Percentiles rank a stretch among this genome's conserved stretches.
These are phyloP conservation scores for Starmerella geochares DNA, from an alignment of 805 yeast genomes.

Conservation along the genomic window DNA sequence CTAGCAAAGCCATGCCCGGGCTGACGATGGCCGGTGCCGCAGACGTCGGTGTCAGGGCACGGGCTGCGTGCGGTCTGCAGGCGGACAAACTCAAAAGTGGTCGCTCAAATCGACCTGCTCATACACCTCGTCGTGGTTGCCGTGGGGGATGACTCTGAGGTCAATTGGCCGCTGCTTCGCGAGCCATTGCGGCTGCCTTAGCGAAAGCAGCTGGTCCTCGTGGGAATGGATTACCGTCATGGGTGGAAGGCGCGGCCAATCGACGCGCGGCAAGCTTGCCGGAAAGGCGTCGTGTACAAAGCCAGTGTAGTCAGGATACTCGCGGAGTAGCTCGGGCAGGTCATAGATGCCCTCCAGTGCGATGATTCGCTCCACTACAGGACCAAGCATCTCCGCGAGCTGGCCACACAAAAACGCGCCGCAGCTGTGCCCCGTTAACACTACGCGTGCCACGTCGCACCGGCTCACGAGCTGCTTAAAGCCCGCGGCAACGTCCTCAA, in stretches of 20 bases:
- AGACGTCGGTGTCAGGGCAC: neutral
- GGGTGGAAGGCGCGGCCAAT: conserved; percentile 11
- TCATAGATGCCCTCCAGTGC: conserved; percentile 63
- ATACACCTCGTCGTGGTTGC: conserved; percentile 60
- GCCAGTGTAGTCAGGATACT: conserved; percentile 48
- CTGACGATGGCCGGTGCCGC: too few relatives aligned
- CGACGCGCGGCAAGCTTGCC: conserved; percentile 28
- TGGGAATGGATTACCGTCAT: conserved; percentile 40
- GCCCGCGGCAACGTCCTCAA: conserved; percentile 45
- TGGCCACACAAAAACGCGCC: conserved; percentile 64
- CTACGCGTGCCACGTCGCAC: conserved; percentile 27
- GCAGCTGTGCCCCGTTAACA: conserved; percentile 64
- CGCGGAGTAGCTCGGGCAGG: conserved; percentile 40
- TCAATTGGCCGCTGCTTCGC: conserved; percentile 5
- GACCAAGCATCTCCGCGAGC: conserved; percentile 8
- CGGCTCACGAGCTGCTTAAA: conserved; percentile 28
- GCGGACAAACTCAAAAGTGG: neutral
- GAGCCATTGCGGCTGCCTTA: conserved; percentile 37
- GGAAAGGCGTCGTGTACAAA: conserved; percentile 56
- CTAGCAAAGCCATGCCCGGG: too few relatives aligned
- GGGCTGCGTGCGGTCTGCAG: conserved; percentile 2
- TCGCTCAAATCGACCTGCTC: conserved; percentile 20
- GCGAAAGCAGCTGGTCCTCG: conserved; percentile 54
- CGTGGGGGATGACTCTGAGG: conserved; percentile 13
- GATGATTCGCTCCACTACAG: conserved; percentile 9